Evolutionary conservation across 805 yeast species (phyloP).

Genomic region (Maudiozyma barnettii): DNA sequence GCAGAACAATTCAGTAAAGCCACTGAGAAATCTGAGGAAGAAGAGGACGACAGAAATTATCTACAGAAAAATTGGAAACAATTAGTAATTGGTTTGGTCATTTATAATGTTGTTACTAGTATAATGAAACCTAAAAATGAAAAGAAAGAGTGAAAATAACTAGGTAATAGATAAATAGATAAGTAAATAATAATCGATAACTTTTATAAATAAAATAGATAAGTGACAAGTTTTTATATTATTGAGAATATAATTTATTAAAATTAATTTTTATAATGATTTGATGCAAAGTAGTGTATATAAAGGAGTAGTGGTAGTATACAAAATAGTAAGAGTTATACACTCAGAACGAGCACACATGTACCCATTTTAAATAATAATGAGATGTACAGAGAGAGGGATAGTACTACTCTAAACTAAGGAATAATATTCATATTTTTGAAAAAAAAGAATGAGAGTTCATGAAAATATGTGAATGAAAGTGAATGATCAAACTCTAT

Average conservation of each 20-base stretch:
- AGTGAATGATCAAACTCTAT: too few species aligned
- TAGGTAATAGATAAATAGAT: neutral
- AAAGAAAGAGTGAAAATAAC: neutral
- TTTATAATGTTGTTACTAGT: constrained; percentile 12
- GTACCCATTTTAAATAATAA: too few species aligned
- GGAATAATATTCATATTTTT: too few species aligned
- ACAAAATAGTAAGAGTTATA: neutral
- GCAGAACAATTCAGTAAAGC: constrained; percentile 13
- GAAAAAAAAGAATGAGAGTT: too few species aligned
- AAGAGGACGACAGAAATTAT: constrained; percentile 16
- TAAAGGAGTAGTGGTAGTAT: neutral
- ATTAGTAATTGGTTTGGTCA: constrained; percentile 19
- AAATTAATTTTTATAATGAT: neutral
- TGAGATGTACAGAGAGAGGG: too few species aligned
- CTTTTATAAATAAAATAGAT: too few species aligned
- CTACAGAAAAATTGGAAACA: constrained; percentile 27
- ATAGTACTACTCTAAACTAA: too few species aligned
- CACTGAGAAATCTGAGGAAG: constrained; percentile 3
- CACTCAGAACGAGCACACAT: too few species aligned
- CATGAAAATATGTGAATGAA: neutral
- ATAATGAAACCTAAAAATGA: neutral
- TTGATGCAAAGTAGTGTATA: neutral
- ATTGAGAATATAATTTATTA: neutral
- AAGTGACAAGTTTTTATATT: too few species aligned
- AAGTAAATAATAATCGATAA: too few species aligned